Conservation (phyloP, 1,139 yeast genomes). For the Yamadazyma sp. region DNA sequence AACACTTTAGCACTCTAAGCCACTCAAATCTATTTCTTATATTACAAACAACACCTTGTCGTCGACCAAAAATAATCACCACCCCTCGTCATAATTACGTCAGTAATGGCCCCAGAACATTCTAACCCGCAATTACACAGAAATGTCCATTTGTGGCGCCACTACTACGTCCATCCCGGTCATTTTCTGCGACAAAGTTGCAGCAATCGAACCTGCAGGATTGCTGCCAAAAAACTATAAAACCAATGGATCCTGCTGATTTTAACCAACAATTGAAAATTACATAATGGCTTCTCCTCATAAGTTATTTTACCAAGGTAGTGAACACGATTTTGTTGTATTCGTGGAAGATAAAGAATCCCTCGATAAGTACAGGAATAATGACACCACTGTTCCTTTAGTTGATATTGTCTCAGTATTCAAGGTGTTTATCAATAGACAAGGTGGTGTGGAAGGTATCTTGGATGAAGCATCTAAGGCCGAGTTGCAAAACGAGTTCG, state of each 20-base stretch:
- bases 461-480: constrained; percentile 71
- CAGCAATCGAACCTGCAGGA: constrained; percentile 1
- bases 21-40: too few species aligned
- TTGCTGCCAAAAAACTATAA: constrained; percentile 1
- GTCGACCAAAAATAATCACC: too few species aligned
- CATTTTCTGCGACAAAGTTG: neutral
- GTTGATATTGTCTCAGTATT: constrained; percentile 64
- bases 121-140: too few species aligned
- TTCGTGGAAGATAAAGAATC: constrained; percentile 58
- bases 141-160: too few species aligned
- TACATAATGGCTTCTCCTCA: constrained; percentile 29
- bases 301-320: constrained; percentile 67
- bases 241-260: neutral
- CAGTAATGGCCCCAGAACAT: too few species aligned
- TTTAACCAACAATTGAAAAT: neutral
- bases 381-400: constrained; percentile 57
- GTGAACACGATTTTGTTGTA: constrained; percentile 59
- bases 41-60: too few species aligned
- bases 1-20: too few species aligned
- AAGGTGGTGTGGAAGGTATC: constrained; percentile 71
- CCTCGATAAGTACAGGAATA: constrained; percentile 48
- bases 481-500: constrained; percentile 67
- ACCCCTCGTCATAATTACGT: too few species aligned
- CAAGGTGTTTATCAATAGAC: constrained; percentile 59
- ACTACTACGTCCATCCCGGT: too few species aligned